Evolutionary conservation across 75 land plant species (phyloP).

Genomic region (Cupressus sempervirens): DNA sequence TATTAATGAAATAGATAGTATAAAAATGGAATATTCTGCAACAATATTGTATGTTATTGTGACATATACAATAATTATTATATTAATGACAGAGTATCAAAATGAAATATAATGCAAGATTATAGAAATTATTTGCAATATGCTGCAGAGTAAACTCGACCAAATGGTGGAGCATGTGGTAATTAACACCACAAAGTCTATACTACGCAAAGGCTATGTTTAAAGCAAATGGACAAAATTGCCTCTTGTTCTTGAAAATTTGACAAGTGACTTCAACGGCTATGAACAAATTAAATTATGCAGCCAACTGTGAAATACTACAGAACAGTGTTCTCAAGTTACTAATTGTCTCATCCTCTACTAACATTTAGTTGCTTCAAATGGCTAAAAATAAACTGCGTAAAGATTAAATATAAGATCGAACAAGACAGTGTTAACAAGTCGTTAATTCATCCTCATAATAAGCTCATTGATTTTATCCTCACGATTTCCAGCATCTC

Average conservation of each 20-base stretch:
- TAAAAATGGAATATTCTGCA: background rate
- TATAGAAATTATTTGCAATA: background rate
- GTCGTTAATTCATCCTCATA: constrained; percentile 68
- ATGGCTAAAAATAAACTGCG: background rate
- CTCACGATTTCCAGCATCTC: constrained; percentile 86
- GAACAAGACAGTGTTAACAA: background rate
- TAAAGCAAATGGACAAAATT: background rate
- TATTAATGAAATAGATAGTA: background rate
- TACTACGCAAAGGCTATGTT: background rate
- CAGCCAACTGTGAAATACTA: background rate
- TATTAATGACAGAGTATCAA: background rate
- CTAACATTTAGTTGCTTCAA: background rate
- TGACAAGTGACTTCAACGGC: background rate
- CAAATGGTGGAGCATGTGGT: background rate
- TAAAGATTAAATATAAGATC: background rate
- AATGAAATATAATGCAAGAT: background rate
- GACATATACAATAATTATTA: background rate
- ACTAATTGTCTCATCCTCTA: constrained; percentile 4
- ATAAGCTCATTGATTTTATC: constrained; percentile 69
- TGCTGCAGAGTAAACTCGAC: background rate
- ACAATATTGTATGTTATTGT: background rate
- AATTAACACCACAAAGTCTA: background rate
- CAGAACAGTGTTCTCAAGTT: background rate
- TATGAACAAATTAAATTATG: background rate
- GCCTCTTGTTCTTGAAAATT: background rate